These are phyloP conservation scores for Candida insectalens DNA, from an alignment of 805 yeast genomes.

Conservation along the genomic window DNA sequence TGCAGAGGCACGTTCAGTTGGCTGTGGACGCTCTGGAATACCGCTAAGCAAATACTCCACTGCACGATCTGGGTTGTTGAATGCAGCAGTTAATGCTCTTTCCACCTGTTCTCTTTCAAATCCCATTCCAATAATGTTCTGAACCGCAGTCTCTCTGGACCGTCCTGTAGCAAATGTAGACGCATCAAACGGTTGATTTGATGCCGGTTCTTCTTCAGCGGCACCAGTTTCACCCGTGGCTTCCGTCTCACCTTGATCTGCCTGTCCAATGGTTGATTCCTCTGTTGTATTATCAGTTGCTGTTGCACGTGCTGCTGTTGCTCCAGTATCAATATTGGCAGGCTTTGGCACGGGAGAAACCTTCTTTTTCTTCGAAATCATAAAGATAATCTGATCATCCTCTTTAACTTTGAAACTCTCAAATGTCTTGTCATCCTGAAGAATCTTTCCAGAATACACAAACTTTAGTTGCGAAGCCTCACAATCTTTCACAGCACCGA, in stretches of 20 bases:
- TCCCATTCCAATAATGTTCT: conserved; percentile 92
- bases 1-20: conserved; percentile 10
- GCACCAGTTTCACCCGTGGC: conserved; percentile 3
- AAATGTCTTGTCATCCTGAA: conserved; percentile 72
- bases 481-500: conserved; percentile 60
- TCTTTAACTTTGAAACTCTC: conserved; percentile 69
- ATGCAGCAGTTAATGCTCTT: conserved; percentile 88
- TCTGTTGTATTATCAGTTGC: conserved; percentile 16
- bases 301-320: conserved; percentile 16
- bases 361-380: conserved; percentile 54
- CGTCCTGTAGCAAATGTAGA: conserved; percentile 70
- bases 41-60: conserved; percentile 92
- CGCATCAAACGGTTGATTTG: too few species aligned
- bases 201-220: conserved; percentile 15
- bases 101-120: conserved; percentile 82
- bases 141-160: conserved; percentile 69
- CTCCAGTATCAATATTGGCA: conserved; percentile 16
- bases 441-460: conserved; percentile 83
- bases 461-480: conserved; percentile 72
- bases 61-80: conserved; percentile 95
- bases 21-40: conserved; percentile 49
- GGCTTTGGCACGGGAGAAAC: conserved; percentile 11
- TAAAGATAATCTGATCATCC: conserved; percentile 82
- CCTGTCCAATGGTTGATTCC: conserved; percentile 8
- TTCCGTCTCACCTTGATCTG: conserved; percentile 5